Conservation (phyloP, 2,329 filamentous ascomycete genomes). For the Calonectria pseudoturangicola region DNA sequence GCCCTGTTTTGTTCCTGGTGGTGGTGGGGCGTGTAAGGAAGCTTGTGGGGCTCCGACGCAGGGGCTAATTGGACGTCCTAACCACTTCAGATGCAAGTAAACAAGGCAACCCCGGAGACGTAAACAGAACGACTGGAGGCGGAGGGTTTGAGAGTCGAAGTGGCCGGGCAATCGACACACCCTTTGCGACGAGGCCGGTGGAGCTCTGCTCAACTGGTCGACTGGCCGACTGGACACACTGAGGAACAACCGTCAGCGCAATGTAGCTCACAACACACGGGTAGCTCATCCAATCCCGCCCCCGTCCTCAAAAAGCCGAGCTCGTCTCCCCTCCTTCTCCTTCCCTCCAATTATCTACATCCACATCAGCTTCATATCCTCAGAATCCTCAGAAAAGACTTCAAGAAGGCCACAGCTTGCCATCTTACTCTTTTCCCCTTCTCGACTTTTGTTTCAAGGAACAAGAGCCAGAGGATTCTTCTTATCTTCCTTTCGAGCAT, state of each 20-base stretch:
- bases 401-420: slow-evolving; percentile 58
- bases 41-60: slow-evolving; percentile 40
- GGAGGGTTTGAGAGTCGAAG: slow-evolving; percentile 43
- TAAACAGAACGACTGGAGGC: slow-evolving; percentile 54
- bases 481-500: slow-evolving; percentile 81
- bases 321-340: slow-evolving; percentile 53
- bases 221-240: slow-evolving; percentile 31
- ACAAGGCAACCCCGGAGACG: slow-evolving; percentile 50
- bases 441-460: slow-evolving; percentile 73
- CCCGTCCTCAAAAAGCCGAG: slow-evolving; percentile 64
- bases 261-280: slow-evolving; percentile 28
- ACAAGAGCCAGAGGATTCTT: slow-evolving; percentile 80
- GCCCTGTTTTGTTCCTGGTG: slow-evolving; percentile 36
- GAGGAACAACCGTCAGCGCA: slow-evolving; percentile 23
- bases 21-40: slow-evolving; percentile 33
- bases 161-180: slow-evolving; percentile 51
- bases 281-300: slow-evolving; percentile 56
- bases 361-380: slow-evolving; percentile 56
- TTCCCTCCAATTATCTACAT: slow-evolving; percentile 63
- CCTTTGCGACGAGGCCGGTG: slow-evolving; percentile 41
- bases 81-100: slow-evolving; percentile 49
- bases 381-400: slow-evolving; percentile 59
- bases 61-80: slow-evolving; percentile 42
- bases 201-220: slow-evolving; percentile 34
- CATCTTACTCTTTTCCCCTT: slow-evolving; percentile 59